Evolutionary conservation across 169 alveolate genomes (phyloP), one percentile per base, ranked within the genome.

Genomic region (Plasmodium reichenowi): DNA sequence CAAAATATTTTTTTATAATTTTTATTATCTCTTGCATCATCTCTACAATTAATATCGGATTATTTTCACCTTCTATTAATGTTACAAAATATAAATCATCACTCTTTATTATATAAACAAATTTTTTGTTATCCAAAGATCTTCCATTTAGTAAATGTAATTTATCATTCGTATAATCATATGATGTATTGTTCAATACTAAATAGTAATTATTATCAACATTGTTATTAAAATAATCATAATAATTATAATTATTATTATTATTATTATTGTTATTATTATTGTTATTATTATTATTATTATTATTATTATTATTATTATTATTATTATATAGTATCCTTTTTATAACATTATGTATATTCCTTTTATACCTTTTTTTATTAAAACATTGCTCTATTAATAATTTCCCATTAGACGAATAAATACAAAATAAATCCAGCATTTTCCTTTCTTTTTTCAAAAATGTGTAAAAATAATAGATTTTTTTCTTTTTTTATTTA

Each of bases 341-440:
- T 59, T 43, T 71, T 56, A 83, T 17, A n/a, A 38, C 74, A 29
- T 22, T 24, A 6, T 83, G 63, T 13, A 72, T 7, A 43, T 5
- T 13, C 3, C 71, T 38, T 1, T 13, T 59, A 38, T 29, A 45
- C 17, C 64, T 10, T n/a, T 66, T 56, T 26, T 66, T 66, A 20
- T n/a, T 56, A 43, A 68, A 83, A 56, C 58, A 24, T 10, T 71
- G 86, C 48, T 85, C 92, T 9, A 71, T 64, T 54, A 85, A 59
- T 54, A 60, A 26, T 13, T 50, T 71, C 6, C 75, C 87, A 8
- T 17, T 13, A 3, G 71, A 29, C 15, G 76, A 13, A 32, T 85
- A 85, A 26, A 85, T 71, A 52, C 59, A 85, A 48, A 85, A 48
- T 24, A 56, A 85, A 64, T 85, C 92, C 92, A 85, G 60, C 48